Evolutionary conservation across 1,284 basidiomycete genomes (phyloP), one percentile per base, ranked within the genome.

Genomic region (Earliella scabrosa): DNA sequence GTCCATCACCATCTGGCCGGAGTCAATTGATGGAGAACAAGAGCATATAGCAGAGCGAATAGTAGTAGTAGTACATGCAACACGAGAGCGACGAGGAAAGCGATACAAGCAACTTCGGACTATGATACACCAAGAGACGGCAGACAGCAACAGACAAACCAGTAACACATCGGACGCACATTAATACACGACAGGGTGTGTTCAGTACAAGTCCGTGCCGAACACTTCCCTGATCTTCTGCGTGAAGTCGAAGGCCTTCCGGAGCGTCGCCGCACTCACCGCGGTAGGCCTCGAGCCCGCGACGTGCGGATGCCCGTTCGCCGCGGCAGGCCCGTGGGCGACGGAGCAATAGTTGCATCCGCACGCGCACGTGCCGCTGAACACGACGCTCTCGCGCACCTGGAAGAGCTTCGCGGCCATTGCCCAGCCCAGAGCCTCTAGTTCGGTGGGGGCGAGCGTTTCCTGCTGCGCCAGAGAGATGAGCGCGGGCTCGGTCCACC

Each of bases 401-500:
- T 38, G 44, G 34, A 60, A 21, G 18, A 63, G 55, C 53, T 52
- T 53, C 26, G 61, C 55, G 10, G 41, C 55, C n/a, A 35, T 51
- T 18, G 31, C 48, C 61, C 58, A 60, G 2, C 58, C 61, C 20
- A 63, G 53, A 23, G 38, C 26, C 43, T 56, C 39, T 21, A 63
- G 48, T 6, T 63, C 61, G 27, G 34, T 27, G 21, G 50, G 38
- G 36, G 31, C 31, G 27, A 63, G 40, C 24, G 40, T 4, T 36
- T 63, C 58, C 35, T 55, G 53, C 45, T 50, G 55, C 11, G 43
- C 55, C 48, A 63, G 61, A 4, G 54, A 35, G 20, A 32, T 11
- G 18, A 63, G 45, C 38, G 58, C 61, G 45, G 61, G 55, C 55
- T 59, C 56, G 45, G 47, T 40, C 58, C 61, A 63, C 36, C 36